Evolutionary conservation across 148 eudicot species (phyloP).

Genomic region (Bassia scoparia): DNA sequence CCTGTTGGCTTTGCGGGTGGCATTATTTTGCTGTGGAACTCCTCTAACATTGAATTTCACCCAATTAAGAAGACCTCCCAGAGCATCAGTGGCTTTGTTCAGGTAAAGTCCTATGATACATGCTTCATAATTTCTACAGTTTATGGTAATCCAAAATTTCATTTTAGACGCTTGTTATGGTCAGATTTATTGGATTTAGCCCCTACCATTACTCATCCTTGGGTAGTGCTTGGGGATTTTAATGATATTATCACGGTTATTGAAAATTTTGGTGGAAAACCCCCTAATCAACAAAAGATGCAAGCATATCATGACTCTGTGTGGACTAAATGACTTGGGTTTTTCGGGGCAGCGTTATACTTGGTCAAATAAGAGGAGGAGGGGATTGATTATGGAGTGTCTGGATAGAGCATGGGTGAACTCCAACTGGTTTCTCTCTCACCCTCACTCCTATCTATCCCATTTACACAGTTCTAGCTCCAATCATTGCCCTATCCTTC

Average conservation of each 20-base stretch:
- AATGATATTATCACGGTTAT: not conserved
- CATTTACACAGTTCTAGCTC: not conserved
- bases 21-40: not conserved
- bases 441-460: not conserved
- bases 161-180: not conserved
- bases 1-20: not conserved
- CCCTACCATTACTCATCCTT: not conserved
- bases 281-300: not conserved
- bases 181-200: not conserved
- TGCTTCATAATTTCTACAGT: not conserved
- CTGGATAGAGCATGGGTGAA: not conserved
- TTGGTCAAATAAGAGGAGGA: not conserved
- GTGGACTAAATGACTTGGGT: not conserved
- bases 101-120: too few species aligned
- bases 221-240: not conserved
- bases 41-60: not conserved
- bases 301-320: not conserved
- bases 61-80: not conserved
- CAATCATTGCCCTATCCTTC: not conserved
- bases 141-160: not conserved
- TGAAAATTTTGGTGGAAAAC: not conserved
- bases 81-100: not conserved
- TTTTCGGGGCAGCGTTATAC: not conserved
- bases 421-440: not conserved
- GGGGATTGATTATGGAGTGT: not conserved